Evolutionary conservation across 139 green algal genomes (phyloP), one percentile per base, ranked within the genome.

Genomic region (Pleodorina starrii): DNA sequence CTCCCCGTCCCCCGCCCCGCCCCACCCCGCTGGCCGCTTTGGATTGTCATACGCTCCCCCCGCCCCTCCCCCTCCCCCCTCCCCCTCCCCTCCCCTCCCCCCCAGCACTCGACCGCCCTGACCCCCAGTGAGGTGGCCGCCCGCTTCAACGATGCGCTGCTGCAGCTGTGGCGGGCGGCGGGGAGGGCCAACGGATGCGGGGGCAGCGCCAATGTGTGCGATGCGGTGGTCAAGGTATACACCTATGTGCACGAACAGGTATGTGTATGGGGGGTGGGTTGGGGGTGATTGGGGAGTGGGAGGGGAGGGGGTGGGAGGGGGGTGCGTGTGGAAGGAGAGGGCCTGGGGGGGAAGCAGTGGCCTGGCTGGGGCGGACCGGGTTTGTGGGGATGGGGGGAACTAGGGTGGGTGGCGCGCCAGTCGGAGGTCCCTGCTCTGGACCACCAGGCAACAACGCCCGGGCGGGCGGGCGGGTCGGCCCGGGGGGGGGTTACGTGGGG

Each of bases 61-160:
- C n/a, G n/a, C n/a, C n/a, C n/a, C n/a, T n/a, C n/a, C n/a, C n/a
- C n/a, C n/a, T 32, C 12, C 72, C 40, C 27, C 42, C 72, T 11
- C 21, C 6, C 29, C 72, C 42, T 35, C 25, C 5, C 38, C 0
- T 40, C 40, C 5, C 38, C 29, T 6, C 43, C 36, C n/a, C 42
- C 46, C 29, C 83, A 88, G 83, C 35, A 51, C 46, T 44, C 68
- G 2, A 59, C 32, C 14, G 23, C 17, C 11, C 68, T 54, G 12
- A 32, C 21, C 10, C 46, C 46, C 23, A 68, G 60, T 14, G 43
- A 88, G 83, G 27, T 72, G 6, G 83, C 35, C 21, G 83, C 83
- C n/a, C 83, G 83, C 66, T 59, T 88, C 32, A 88, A 88, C 68
- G 68, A 79, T 46, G 9, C 40, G 40, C 83, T 88, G 63, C 17